Evolutionary conservation across 768 basidiomycete genomes (phyloP).

Genomic region (Suillus americanus): DNA sequence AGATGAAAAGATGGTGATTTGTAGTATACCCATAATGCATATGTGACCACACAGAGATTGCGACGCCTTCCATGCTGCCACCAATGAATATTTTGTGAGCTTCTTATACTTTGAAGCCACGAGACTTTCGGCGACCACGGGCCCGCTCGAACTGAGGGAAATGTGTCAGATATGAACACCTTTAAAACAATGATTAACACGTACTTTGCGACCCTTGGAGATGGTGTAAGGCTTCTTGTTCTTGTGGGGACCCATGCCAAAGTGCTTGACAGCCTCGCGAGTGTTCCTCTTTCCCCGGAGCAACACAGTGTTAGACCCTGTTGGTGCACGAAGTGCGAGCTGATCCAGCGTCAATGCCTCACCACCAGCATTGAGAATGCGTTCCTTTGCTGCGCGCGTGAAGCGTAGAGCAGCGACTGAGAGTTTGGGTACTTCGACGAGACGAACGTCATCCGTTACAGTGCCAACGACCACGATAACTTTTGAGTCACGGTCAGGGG

Average conservation of each 20-base stretch:
- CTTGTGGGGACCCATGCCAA: conserved; percentile 98
- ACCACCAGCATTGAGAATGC: conserved; percentile 94
- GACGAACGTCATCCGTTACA: conserved; percentile 93
- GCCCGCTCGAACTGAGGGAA: conserved; percentile 81
- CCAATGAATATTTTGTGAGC: conserved; percentile 32
- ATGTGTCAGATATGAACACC: conserved; percentile 3
- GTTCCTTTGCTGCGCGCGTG: conserved; percentile 89
- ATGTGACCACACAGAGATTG: conserved; percentile 20
- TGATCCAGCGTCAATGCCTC: conserved; percentile 95
- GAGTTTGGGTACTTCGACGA: conserved; percentile 83
- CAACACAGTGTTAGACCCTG: conserved; percentile 92
- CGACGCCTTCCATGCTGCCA: conserved; percentile 26
- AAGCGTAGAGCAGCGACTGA: conserved; percentile 93
- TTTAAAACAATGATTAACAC: conserved; percentile 9
- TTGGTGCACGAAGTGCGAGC: conserved; percentile 92
- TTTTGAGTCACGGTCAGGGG: conserved; percentile 71
- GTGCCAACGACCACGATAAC: conserved; percentile 88
- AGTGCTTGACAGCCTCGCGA: conserved; percentile 96
- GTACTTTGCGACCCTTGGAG: conserved; percentile 94
- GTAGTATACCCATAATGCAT: conserved; percentile 34
- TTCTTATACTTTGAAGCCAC: conserved; percentile 91
- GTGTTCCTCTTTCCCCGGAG: conserved; percentile 91
- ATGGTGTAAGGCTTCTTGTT: conserved; percentile 96
- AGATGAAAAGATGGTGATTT: conserved; percentile 20
- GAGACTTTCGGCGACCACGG: conserved; percentile 98